A percentile compares a stretch with the other conserved stretches of the same genome.
phyloP scores from a whole-genome alignment of 345 rosid species.

The Salix caprea region DNA sequence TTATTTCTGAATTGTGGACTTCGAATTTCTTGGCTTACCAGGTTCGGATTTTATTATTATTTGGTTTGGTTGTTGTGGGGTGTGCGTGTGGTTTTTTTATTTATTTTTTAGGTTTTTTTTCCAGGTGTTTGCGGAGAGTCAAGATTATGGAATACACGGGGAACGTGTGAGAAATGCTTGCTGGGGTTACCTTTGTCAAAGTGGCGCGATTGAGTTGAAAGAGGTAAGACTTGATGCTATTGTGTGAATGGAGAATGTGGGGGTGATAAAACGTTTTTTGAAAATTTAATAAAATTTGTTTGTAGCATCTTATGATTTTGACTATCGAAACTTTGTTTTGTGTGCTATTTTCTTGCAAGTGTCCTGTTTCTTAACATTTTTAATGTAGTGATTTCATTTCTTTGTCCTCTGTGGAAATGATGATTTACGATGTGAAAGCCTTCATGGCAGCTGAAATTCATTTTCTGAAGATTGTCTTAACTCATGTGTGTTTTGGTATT shows the following conservation, averaged over 20 bases:
- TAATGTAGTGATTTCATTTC: background rate
- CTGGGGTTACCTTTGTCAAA: conserved; percentile 98
- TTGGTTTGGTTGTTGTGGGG: background rate
- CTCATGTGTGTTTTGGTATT: conserved; percentile 7
- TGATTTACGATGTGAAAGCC: background rate
- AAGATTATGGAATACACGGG: conserved; percentile 94
- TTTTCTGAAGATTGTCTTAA: background rate
- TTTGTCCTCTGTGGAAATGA: background rate
- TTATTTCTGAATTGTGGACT: conserved; percentile 84
- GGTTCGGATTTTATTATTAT: conserved; percentile 35
- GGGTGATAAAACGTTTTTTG: background rate
- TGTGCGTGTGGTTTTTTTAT: background rate
- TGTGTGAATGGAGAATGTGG: background rate
- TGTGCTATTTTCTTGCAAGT: no score
- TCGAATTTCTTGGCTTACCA: conserved; percentile 89
- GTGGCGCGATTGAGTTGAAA: conserved; percentile 85
- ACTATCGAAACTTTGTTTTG: background rate
- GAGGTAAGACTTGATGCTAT: conserved; percentile 40
- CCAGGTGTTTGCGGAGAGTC: conserved; percentile 95
- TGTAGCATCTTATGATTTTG: background rate
- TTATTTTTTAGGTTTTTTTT: conserved; percentile 7
- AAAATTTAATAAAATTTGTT: background rate
- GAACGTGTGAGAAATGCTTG: conserved; percentile 96
- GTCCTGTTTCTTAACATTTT: background rate
- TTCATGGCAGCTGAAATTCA: no score